A percentile compares a stretch with the other conserved stretches of the same genome.
Evolutionary conservation across 768 basidiomycete genomes (phyloP).

Genomic region (Leccinum aurantiacum): DNA sequence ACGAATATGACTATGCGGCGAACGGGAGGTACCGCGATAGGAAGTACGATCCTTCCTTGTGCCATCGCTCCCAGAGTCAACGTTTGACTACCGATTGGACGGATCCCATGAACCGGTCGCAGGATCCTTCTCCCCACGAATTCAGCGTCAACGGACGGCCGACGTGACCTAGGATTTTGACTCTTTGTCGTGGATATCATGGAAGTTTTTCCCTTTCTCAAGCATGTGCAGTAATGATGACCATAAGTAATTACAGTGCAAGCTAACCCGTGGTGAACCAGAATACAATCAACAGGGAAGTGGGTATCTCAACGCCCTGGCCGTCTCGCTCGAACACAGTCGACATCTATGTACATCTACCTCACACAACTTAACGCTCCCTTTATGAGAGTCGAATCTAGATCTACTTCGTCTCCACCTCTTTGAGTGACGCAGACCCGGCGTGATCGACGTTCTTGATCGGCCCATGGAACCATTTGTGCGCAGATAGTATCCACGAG

Average conservation of each 20-base stretch:
- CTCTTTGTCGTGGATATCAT: background rate
- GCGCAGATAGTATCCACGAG: constrained; percentile 68
- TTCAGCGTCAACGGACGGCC: constrained; percentile 24
- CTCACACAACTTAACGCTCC: background rate
- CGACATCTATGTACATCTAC: background rate
- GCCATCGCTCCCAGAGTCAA: too few relatives aligned
- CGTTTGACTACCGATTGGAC: background rate
- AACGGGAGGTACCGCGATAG: constrained; percentile 29
- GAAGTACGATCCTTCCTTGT: constrained; percentile 19
- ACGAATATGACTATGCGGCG: constrained; percentile 11
- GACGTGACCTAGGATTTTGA: constrained; percentile 17
- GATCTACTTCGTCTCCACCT: constrained; percentile 15
- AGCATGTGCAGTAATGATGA: constrained; percentile 1
- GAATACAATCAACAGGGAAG: too few relatives aligned
- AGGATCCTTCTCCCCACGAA: constrained; percentile 22
- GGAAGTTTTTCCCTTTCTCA: background rate
- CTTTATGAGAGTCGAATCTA: background rate
- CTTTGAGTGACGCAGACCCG: constrained; percentile 2
- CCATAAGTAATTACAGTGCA: background rate
- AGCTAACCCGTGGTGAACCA: background rate
- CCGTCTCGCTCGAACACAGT: background rate
- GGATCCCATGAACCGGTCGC: constrained; percentile 17
- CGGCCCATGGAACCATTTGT: constrained; percentile 71
- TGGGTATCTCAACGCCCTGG: background rate
- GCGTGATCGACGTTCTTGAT: constrained; percentile 46